Evolutionary conservation across 1,284 basidiomycete species (phyloP).

Genomic region (Cryptococcus wingfieldii): DNA sequence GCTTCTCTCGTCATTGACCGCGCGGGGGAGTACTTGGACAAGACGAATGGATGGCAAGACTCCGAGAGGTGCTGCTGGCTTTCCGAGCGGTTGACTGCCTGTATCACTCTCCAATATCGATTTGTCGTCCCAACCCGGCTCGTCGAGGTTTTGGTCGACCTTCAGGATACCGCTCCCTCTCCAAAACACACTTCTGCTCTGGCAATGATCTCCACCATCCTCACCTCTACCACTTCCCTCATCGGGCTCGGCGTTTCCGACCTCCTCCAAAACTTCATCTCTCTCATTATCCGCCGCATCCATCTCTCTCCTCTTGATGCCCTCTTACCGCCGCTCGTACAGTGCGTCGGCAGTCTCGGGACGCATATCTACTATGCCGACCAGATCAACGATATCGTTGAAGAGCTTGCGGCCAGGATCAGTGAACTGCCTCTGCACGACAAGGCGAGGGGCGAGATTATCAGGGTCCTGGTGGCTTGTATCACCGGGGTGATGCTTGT

Average conservation of each 20-base stretch:
- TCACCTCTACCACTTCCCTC: constrained; percentile 74
- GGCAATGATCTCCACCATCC: constrained; percentile 73
- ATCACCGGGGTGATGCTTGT: constrained; percentile 40
- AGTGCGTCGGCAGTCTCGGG: constrained; percentile 71
- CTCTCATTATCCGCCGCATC: constrained; percentile 68
- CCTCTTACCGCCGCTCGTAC: constrained; percentile 66
- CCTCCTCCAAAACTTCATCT: constrained; percentile 71
- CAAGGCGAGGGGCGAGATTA: constrained; percentile 60
- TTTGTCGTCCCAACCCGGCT: constrained; percentile 81
- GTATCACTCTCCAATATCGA: constrained; percentile 87
- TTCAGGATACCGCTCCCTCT: constrained; percentile 58
- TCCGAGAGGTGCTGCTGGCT: constrained; percentile 77
- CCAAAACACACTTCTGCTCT: constrained; percentile 66
- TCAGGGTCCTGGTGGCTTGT: constrained; percentile 53
- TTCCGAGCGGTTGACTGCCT: constrained; percentile 67
- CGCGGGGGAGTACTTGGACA: constrained; percentile 63
- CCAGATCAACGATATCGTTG: constrained; percentile 88
- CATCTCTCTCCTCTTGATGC: constrained; percentile 63
- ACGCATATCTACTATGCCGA: constrained; percentile 93
- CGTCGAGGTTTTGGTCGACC: constrained; percentile 71
- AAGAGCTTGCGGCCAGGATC: constrained; percentile 75
- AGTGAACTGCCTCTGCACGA: constrained; percentile 49
- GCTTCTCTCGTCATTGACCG: constrained; percentile 64
- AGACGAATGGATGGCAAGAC: constrained; percentile 63
- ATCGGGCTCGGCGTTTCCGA: constrained; percentile 90